Percentiles rank a stretch among this genome's conserved stretches.
These are phyloP conservation scores for Ballota nigra DNA, from an alignment of 257 asterid genomes.

Conservation along the genomic window DNA sequence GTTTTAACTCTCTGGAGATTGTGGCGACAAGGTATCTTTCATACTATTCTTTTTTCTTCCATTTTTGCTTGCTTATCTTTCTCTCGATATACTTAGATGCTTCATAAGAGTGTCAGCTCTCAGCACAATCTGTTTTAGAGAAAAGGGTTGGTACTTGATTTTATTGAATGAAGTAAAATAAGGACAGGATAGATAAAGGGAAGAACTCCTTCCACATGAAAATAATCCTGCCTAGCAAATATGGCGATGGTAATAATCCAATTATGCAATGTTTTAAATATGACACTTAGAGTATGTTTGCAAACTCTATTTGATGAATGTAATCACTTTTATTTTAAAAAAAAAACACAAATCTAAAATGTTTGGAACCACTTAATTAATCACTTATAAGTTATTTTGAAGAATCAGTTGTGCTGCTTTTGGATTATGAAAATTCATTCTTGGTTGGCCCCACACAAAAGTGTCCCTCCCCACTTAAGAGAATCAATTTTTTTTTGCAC, in stretches of 20 bases:
- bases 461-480: too few relatives aligned
- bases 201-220: background rate
- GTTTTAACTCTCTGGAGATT: slow-evolving; percentile 69
- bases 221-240: background rate
- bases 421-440: too few relatives aligned
- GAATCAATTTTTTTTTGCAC: too few relatives aligned
- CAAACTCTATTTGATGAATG: too few relatives aligned
- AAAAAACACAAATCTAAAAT: too few relatives aligned
- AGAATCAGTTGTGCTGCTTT: too few relatives aligned
- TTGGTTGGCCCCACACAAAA: too few relatives aligned
- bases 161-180: background rate
- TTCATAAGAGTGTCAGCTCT: slow-evolving; percentile 11
- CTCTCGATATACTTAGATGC: slow-evolving; percentile 12
- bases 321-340: too few relatives aligned
- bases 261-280: too few relatives aligned
- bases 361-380: too few relatives aligned
- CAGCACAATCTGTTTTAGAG: background rate
- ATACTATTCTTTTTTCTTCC: slow-evolving; percentile 2
- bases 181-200: background rate
- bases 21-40: slow-evolving; percentile 53
- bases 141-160: background rate
- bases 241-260: background rate
- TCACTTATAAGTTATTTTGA: too few relatives aligned
- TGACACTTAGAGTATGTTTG: too few relatives aligned
- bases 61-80: background rate